Base-by-base conservation (phyloP, 2,329 filamentous ascomycete species). In the Nothophaeocryptopus gaeumannii region DNA sequence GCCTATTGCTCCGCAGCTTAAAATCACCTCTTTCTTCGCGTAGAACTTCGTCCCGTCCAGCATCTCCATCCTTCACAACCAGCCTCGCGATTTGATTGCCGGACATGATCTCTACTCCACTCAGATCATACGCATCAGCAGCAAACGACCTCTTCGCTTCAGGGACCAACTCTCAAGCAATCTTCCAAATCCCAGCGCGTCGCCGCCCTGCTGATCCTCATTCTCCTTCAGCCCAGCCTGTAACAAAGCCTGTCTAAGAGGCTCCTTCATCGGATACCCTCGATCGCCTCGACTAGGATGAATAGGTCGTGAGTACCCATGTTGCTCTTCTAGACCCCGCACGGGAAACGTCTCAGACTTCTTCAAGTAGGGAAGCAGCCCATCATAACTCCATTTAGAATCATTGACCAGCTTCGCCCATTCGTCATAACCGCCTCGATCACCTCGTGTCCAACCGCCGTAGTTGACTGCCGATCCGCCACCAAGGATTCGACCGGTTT, bases 51-150 rank as follows among this genome's bases (percentile, higher is more conserved):
- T 26, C 4, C 12, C 5, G 20, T 26, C 7, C 20, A 26, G 20
- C 7, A 68, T 64, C 49, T 74, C 69, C 1, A 0, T 70, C 74
- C 29, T 78, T 67, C 2, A 80, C 51, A 2, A 81, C 41, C 1
- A 82, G 50, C 5, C 71, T 72, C 33, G 73, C 70, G 5, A 82
- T 78, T 2, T 72, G 70, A 0, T 75, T 64, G 14, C 74, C 64
- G 3, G 77, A 78, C 51, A 78, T 53, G 20, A 84, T 68, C 0
- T 72, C 76, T 34, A 85, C 48, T 2, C 33, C 38, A 13, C 10
- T 41, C 31, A 47, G 13, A 32, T 51, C 43, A 13, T 51, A 51
- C 12, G 9, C 33, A 8, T 33, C 37, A 3, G 48, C 48, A 5
- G 38, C 36, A 38, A 36, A 41, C 2, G 15, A 37, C 26, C 48